Conservation (phyloP, 2,329 filamentous ascomycete genomes). For the Fusarium verticillioides region DNA sequence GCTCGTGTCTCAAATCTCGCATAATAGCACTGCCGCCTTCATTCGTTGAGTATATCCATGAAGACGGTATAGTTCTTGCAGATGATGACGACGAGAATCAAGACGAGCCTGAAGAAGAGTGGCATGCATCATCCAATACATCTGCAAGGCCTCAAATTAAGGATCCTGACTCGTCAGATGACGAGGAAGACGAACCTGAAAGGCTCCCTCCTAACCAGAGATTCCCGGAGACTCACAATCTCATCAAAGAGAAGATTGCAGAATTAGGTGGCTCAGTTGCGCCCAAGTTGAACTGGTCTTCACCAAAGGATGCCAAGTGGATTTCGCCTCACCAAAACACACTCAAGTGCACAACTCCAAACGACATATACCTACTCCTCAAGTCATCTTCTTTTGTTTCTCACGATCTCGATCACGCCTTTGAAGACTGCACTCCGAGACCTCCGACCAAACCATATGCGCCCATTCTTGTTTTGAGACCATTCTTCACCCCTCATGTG, state of each 20-base stretch:
- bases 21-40: conserved; percentile 79
- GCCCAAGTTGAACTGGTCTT: conserved; percentile 97
- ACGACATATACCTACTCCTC: conserved; percentile 92
- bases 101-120: conserved; percentile 68
- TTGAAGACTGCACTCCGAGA: conserved; percentile 72
- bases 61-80: conserved; percentile 91
- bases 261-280: conserved; percentile 87
- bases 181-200: conserved; percentile 58
- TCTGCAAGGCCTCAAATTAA: conserved; percentile 49
- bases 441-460: conserved; percentile 63
- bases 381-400: conserved; percentile 96
- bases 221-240: conserved; percentile 78
- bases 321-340: conserved; percentile 87
- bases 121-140: conserved; percentile 51
- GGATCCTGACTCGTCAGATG: conserved; percentile 57
- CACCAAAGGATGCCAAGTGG: conserved; percentile 95
- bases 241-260: conserved; percentile 79
- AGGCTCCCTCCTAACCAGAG: conserved; percentile 63
- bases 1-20: conserved; percentile 84
- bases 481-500: conserved; percentile 89
- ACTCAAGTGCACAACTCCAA: conserved; percentile 87
- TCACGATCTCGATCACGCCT: conserved; percentile 93
- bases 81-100: conserved; percentile 67
- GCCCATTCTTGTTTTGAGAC: conserved; percentile 85
- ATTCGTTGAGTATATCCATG: conserved; percentile 88